These are phyloP conservation scores for Decorospora gaudefroyi DNA, from an alignment of 2,329 filamentous ascomycete species.

Conservation along the genomic window DNA sequence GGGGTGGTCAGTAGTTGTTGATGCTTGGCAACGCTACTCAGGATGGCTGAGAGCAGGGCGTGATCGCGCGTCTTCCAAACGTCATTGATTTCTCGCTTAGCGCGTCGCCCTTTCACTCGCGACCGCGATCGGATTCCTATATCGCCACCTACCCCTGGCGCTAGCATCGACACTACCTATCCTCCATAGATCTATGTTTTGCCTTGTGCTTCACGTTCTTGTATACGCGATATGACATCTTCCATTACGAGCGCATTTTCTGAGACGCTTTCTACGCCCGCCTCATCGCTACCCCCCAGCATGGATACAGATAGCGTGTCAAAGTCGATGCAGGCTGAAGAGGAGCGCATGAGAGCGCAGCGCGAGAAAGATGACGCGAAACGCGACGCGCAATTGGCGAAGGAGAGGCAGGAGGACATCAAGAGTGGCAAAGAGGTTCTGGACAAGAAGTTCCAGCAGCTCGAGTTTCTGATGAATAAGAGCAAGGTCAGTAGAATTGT, in stretches of 20 bases:
- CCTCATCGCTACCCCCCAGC: slow-evolving; percentile 41
- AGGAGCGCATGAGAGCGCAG: slow-evolving; percentile 51
- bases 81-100: slow-evolving; percentile 28
- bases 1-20: background rate
- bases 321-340: slow-evolving; percentile 52
- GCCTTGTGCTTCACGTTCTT: background rate
- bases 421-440: slow-evolving; percentile 52
- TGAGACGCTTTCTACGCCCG: slow-evolving; percentile 37
- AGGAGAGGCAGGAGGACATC: slow-evolving; percentile 53
- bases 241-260: slow-evolving; percentile 28
- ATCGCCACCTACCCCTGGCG: slow-evolving; percentile 18
- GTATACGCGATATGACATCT: slow-evolving; percentile 27
- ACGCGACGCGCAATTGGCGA: slow-evolving; percentile 51
- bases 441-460: slow-evolving; percentile 57
- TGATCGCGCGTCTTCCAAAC: slow-evolving; percentile 39
- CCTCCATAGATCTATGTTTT: background rate
- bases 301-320: slow-evolving; percentile 42
- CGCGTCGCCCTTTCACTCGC: slow-evolving; percentile 29
- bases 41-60: slow-evolving; percentile 18
- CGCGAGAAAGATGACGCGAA: slow-evolving; percentile 53
- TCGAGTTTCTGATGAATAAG: slow-evolving; percentile 58
- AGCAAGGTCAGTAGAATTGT: slow-evolving; percentile 54
- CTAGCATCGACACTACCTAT: slow-evolving; percentile 1
- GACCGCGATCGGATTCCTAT: slow-evolving; percentile 12
- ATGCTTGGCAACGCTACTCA: slow-evolving; percentile 16